phyloP scores from a whole-genome alignment of 306 rosid species.

The Quercus variabilis region DNA sequence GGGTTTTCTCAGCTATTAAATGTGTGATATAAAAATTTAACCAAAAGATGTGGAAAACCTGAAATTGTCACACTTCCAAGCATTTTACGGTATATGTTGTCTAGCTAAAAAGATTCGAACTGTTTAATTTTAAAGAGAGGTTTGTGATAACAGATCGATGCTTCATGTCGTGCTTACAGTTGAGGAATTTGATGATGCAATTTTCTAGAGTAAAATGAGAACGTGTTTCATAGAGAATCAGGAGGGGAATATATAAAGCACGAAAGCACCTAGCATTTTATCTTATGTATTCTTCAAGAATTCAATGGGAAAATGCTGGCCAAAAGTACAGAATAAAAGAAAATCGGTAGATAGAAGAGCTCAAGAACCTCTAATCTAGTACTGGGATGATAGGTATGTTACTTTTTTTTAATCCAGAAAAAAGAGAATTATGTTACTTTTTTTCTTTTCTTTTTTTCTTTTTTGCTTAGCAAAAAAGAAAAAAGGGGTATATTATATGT shows the following conservation, averaged over 20 bases:
- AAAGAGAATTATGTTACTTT: no score
- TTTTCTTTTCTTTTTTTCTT: no score
- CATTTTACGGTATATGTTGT: neutral
- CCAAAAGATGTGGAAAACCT: neutral
- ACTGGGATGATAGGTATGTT: no score
- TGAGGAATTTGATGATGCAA: neutral
- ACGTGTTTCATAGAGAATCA: neutral
- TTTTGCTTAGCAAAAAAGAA: no score
- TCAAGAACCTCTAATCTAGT: neutral
- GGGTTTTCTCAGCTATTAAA: no score
- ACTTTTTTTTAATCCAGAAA: no score
- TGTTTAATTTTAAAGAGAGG: neutral
- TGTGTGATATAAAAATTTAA: neutral
- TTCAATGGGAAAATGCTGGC: neutral
- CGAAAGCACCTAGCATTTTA: neutral
- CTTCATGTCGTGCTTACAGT: neutral
- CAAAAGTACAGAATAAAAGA: neutral
- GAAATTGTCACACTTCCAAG: neutral
- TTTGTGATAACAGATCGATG: neutral
- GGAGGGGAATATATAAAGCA: neutral
- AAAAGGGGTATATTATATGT: no score
- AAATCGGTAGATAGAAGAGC: neutral
- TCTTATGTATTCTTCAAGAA: neutral
- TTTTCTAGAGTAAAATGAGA: neutral
- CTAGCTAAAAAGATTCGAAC: neutral